Conservation (phyloP, 306 rosid genomes). For the Oemleria cerasiformis region DNA sequence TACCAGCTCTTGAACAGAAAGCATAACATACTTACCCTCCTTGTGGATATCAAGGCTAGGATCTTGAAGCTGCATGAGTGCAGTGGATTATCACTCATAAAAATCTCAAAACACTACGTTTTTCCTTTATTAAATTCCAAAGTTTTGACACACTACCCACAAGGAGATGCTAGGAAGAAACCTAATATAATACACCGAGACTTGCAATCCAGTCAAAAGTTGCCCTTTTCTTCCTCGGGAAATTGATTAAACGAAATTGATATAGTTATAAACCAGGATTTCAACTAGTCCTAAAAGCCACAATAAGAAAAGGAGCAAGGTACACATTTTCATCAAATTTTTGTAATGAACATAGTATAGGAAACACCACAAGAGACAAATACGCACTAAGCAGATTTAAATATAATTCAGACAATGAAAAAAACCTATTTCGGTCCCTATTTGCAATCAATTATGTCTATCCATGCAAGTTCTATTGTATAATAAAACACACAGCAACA, state of each 20-base stretch:
- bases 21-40: slow-evolving; percentile 88
- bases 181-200: background rate
- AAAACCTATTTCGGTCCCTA: background rate
- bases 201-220: background rate
- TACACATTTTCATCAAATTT: background rate
- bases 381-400: too few relatives aligned
- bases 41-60: slow-evolving; percentile 77
- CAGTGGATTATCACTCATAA: slow-evolving; percentile 12
- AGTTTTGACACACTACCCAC: background rate
- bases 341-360: background rate
- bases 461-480: background rate
- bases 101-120: background rate
- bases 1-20: slow-evolving; percentile 75
- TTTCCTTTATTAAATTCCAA: background rate
- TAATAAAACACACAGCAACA: background rate
- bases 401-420: background rate
- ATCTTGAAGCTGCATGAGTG: slow-evolving; percentile 71
- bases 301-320: background rate
- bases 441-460: slow-evolving; percentile 1
- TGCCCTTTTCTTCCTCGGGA: background rate
- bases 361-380: background rate
- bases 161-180: background rate
- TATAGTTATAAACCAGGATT: background rate
- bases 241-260: background rate
- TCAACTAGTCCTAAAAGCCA: background rate